A percentile compares a stretch with the other conserved stretches of the same genome.
Conservation (phyloP, 2,329 filamentous ascomycete species). For the Penicillium sp. region DNA sequence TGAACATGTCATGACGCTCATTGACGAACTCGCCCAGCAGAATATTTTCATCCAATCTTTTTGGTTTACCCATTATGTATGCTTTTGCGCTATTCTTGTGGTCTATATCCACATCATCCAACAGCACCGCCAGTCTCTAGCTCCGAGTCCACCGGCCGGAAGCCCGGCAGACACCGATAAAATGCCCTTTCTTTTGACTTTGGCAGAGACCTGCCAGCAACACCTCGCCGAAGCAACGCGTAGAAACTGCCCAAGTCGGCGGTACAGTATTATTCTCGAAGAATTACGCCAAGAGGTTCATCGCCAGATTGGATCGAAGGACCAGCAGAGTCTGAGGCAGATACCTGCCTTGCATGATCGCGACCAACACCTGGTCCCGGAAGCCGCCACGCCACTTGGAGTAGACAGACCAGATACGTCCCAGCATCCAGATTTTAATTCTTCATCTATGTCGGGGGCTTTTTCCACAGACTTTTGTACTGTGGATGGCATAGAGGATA, state of each 20-base stretch:
- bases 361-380: background rate
- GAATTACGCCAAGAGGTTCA: slow-evolving; percentile 43
- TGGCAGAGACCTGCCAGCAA: slow-evolving; percentile 43
- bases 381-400: background rate
- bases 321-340: background rate
- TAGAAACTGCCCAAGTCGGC: slow-evolving; percentile 44
- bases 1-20: slow-evolving; percentile 36
- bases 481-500: slow-evolving; percentile 22
- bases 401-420: slow-evolving; percentile 9
- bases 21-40: slow-evolving; percentile 34
- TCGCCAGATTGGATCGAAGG: slow-evolving; percentile 26
- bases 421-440: slow-evolving; percentile 13
- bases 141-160: slow-evolving; percentile 16
- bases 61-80: slow-evolving; percentile 43
- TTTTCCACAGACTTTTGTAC: slow-evolving; percentile 17
- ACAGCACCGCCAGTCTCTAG: slow-evolving; percentile 26
- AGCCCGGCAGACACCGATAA: slow-evolving; percentile 20
- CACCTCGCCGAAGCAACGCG: slow-evolving; percentile 45
- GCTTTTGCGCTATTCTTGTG: slow-evolving; percentile 40
- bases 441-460: slow-evolving; percentile 13
- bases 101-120: slow-evolving; percentile 43
- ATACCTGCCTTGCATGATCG: background rate
- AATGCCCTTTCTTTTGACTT: slow-evolving; percentile 33
- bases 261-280: slow-evolving; percentile 47
- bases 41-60: slow-evolving; percentile 37